Evolutionary conservation across 352 stramenopile species (phyloP).

Genomic region (Globisporangium lucens): DNA sequence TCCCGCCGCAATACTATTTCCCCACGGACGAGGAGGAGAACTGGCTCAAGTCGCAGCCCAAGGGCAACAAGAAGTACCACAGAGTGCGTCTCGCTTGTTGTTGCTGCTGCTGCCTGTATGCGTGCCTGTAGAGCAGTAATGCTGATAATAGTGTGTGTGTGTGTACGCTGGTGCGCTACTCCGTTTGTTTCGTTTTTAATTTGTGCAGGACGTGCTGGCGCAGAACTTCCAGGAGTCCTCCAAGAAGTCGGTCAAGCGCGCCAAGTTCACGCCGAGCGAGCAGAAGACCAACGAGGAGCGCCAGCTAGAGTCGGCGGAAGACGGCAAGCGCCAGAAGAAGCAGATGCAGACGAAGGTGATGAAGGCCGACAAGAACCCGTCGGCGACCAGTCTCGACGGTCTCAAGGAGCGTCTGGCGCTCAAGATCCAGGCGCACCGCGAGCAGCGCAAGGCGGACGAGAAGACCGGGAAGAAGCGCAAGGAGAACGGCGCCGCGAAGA

Average conservation of each 20-base stretch:
- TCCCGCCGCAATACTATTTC: conserved; percentile 75
- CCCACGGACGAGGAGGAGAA: conserved; percentile 74
- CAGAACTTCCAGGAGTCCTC: conserved; percentile 46
- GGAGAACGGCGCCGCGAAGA: conserved; percentile 18
- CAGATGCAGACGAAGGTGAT: conserved; percentile 28
- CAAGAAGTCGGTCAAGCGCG: conserved; percentile 68
- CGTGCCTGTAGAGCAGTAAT: neutral
- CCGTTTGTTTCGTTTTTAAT: neutral
- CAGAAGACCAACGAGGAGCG: conserved; percentile 66
- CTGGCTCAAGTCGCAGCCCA: conserved; percentile 64
- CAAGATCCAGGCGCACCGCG: conserved; percentile 69
- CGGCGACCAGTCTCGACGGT: conserved; percentile 45
- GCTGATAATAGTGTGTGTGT: neutral
- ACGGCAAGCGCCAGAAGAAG: conserved; percentile 45
- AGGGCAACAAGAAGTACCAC: conserved; percentile 66
- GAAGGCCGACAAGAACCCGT: conserved; percentile 38
- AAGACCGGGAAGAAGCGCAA: conserved; percentile 11
- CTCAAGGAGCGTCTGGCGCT: conserved; percentile 63
- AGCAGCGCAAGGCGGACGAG: conserved; percentile 45
- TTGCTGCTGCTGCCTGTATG: neutral
- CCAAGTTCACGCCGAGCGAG: conserved; percentile 62
- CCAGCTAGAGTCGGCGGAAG: conserved; percentile 42
- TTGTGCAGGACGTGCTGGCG: conserved; percentile 46
- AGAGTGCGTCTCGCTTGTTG: conserved; percentile 37
- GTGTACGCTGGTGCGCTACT: neutral